Evolutionary conservation across 768 basidiomycete species (phyloP).

Genomic region (Russula vinacea): DNA sequence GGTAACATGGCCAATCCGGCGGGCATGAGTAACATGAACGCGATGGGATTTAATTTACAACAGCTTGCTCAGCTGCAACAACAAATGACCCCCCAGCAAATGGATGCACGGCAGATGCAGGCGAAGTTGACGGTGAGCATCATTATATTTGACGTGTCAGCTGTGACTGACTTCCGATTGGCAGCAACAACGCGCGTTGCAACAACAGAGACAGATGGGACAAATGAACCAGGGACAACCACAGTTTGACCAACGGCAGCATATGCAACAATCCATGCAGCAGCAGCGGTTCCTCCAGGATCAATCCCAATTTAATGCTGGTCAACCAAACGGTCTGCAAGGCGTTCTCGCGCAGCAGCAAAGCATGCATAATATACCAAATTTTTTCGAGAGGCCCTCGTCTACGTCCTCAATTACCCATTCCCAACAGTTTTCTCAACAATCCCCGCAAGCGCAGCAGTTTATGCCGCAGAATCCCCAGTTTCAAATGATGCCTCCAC

Average conservation of each 20-base stretch:
- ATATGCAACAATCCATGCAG: slow-evolving; percentile 24
- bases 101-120: slow-evolving; percentile 21
- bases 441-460: slow-evolving; percentile 26
- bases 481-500: slow-evolving; percentile 30
- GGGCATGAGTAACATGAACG: slow-evolving; percentile 26
- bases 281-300: slow-evolving; percentile 23
- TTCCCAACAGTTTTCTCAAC: slow-evolving; percentile 25
- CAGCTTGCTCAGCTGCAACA: slow-evolving; percentile 27
- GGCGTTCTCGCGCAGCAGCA: slow-evolving; percentile 28
- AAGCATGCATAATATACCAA: slow-evolving; percentile 22
- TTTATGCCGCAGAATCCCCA: slow-evolving; percentile 23
- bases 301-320: slow-evolving; percentile 27
- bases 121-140: slow-evolving; percentile 22
- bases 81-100: slow-evolving; percentile 26
- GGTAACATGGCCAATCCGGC: slow-evolving; percentile 19
- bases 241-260: slow-evolving; percentile 29
- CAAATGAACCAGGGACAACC: slow-evolving; percentile 29
- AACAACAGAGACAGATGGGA: slow-evolving; percentile 30
- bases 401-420: slow-evolving; percentile 24
- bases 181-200: slow-evolving; percentile 26
- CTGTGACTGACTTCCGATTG: not conserved
- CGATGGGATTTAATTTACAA: slow-evolving; percentile 22
- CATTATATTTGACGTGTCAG: not conserved
- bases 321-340: slow-evolving; percentile 27
- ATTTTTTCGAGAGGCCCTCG: slow-evolving; percentile 28